Evolutionary conservation across 2,329 filamentous ascomycete species (phyloP).

Genomic region (Capronia coronata): DNA sequence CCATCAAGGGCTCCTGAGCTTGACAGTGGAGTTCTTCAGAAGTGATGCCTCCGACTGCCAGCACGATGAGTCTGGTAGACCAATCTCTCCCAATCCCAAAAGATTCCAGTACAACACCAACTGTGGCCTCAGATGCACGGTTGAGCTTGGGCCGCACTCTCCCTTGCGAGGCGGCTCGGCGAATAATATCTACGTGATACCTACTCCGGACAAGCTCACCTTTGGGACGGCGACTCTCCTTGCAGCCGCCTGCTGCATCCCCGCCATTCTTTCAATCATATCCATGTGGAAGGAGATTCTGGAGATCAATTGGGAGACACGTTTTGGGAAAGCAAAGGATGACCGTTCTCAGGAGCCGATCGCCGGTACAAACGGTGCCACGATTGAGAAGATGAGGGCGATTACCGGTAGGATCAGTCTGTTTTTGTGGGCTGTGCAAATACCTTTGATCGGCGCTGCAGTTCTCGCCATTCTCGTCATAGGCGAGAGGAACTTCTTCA

Average conservation of each 20-base stretch:
- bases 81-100: constrained; percentile 34
- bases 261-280: constrained; percentile 55
- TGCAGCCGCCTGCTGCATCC: constrained; percentile 59
- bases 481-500: constrained; percentile 61
- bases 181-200: constrained; percentile 58
- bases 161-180: constrained; percentile 51
- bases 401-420: constrained; percentile 32
- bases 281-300: constrained; percentile 61
- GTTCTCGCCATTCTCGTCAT: constrained; percentile 55
- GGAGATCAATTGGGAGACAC: constrained; percentile 52
- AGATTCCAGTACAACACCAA: constrained; percentile 43
- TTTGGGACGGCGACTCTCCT: constrained; percentile 57
- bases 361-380: constrained; percentile 34
- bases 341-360: background rate
- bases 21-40: constrained; percentile 61
- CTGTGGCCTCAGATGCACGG: constrained; percentile 48
- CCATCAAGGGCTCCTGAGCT: constrained; percentile 49
- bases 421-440: constrained; percentile 44
- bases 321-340: background rate
- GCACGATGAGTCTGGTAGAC: constrained; percentile 35
- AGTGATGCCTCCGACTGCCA: constrained; percentile 42
- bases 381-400: constrained; percentile 43
- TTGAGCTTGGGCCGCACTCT: constrained; percentile 46
- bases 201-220: constrained; percentile 49
- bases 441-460: constrained; percentile 54